A percentile compares a stretch with the other conserved stretches of the same genome.
These are phyloP conservation scores for Dujonia santamariae DNA, from an alignment of 1,139 yeast genomes.

Conservation along the genomic window DNA sequence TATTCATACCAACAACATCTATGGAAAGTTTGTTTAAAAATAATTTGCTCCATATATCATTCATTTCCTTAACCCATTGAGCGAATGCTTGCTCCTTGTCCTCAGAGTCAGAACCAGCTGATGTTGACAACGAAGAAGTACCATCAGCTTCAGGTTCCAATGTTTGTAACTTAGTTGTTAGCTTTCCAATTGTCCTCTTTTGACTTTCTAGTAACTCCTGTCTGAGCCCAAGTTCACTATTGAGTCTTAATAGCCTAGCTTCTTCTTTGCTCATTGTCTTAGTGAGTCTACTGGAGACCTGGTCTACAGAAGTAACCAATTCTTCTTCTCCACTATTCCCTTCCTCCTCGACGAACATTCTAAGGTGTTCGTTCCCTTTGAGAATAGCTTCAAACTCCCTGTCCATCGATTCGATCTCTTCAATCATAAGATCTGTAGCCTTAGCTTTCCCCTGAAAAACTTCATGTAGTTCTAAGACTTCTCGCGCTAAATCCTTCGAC, in stretches of 20 bases:
- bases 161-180: slow-evolving; percentile 14
- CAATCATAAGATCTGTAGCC: slow-evolving; percentile 5
- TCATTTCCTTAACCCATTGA: slow-evolving; percentile 30
- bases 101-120: background rate
- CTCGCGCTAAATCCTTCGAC: slow-evolving; percentile 5
- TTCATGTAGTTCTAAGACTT: slow-evolving; percentile 6
- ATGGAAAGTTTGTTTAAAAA: background rate
- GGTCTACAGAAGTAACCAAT: background rate
- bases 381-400: slow-evolving; percentile 3
- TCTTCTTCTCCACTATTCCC: background rate
- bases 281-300: background rate
- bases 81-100: slow-evolving; percentile 20
- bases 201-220: slow-evolving; percentile 7
- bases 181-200: slow-evolving; percentile 3
- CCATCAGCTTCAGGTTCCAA: slow-evolving; percentile 10
- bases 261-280: slow-evolving; percentile 3
- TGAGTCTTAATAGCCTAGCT: slow-evolving; percentile 3
- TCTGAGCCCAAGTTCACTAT: slow-evolving; percentile 5
- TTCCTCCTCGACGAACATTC: background rate
- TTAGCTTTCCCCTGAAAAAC: slow-evolving; percentile 7
- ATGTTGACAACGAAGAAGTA: background rate
- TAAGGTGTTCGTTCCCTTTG: background rate
- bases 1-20: background rate
- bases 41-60: slow-evolving; percentile 17
- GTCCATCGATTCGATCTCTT: slow-evolving; percentile 8